Conservation (phyloP, 116 monocot genomes). For the Trichopus zeylanicus region DNA sequence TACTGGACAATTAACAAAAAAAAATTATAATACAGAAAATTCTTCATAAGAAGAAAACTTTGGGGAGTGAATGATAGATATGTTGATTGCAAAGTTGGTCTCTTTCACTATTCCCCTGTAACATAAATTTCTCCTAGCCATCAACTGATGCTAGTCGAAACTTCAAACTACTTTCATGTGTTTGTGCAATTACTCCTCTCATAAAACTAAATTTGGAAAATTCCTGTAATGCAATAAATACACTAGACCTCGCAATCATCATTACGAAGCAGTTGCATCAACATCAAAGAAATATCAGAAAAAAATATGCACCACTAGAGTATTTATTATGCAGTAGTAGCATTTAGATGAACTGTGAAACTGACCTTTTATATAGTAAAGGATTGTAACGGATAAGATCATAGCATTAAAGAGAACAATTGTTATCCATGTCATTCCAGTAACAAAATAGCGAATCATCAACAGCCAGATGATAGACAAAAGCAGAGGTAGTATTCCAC, state of each 20-base stretch:
- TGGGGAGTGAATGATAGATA: too few relatives aligned
- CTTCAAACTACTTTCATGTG: too few relatives aligned
- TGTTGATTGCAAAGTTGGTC: too few relatives aligned
- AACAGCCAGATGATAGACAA: constrained; percentile 87
- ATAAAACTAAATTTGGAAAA: too few relatives aligned
- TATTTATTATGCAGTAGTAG: not conserved
- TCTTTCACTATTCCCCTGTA: too few relatives aligned
- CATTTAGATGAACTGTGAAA: not conserved
- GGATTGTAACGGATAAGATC: constrained; percentile 87
- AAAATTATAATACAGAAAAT: not conserved
- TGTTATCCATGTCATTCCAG: constrained; percentile 98
- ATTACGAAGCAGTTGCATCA: not conserved
- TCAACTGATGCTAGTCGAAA: too few relatives aligned
- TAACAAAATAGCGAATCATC: constrained; percentile 94
- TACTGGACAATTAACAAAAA: not conserved
- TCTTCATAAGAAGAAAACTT: not conserved
- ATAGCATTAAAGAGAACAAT: constrained; percentile 78
- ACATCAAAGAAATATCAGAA: too few relatives aligned
- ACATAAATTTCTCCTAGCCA: too few relatives aligned
- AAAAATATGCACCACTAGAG: not conserved
- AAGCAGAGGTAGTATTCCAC: constrained; percentile 84
- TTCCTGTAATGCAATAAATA: too few relatives aligned
- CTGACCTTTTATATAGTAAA: constrained; percentile 93
- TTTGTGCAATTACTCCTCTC: too few relatives aligned
- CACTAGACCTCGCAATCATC: not conserved